These are phyloP conservation scores for Rosa chinensis DNA, from an alignment of 306 rosid genomes.

Conservation along the genomic window DNA sequence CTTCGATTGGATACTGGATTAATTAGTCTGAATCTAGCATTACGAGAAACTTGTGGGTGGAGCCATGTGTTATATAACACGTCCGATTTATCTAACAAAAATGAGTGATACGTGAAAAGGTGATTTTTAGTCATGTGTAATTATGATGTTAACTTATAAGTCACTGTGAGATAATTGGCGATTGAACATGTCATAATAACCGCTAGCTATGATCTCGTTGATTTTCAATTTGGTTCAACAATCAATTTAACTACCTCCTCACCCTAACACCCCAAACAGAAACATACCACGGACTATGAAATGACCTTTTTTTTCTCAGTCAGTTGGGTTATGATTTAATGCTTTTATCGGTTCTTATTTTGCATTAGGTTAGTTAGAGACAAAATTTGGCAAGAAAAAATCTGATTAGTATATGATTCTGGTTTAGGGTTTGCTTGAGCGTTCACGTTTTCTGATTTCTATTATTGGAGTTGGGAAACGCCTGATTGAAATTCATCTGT, in stretches of 20 bases:
- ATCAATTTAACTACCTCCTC: too few species aligned
- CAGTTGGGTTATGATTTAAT: too few species aligned
- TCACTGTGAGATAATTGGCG: neutral
- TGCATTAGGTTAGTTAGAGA: too few species aligned
- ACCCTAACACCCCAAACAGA: neutral
- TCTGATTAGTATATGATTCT: neutral
- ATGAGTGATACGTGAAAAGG: too few species aligned
- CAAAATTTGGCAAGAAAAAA: neutral
- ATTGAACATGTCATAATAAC: neutral
- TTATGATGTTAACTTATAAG: neutral
- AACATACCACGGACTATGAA: too few species aligned
- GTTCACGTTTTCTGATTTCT: neutral
- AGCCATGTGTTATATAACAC: too few species aligned
- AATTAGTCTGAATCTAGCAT: neutral
- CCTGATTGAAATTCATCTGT: too few species aligned
- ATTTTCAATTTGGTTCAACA: neutral
- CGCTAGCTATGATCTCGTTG: rapidly evolving
- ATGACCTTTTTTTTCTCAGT: too few species aligned
- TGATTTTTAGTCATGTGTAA: too few species aligned
- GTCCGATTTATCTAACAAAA: neutral
- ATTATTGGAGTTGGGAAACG: neutral
- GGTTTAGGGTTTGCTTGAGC: neutral
- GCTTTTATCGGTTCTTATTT: too few species aligned
- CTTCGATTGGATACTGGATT: too few species aligned
- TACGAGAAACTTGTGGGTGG: neutral